Conservation (phyloP, 1,139 yeast genomes). For the Kluyveromyces sp. region DNA sequence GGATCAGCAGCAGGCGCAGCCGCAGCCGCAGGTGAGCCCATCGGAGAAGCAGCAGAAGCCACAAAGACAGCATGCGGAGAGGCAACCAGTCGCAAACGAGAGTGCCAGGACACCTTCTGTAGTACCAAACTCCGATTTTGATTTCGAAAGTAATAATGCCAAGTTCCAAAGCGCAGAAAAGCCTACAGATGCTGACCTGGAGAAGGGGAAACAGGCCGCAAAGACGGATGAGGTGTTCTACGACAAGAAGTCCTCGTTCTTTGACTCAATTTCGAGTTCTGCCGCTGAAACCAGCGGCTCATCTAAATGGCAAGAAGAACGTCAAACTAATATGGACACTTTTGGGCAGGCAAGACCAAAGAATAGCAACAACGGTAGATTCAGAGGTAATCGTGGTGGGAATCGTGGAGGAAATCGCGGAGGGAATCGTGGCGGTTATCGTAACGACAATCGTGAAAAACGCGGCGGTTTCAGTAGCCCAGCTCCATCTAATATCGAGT, state of each 20-base stretch:
- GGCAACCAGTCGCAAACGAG: not conserved
- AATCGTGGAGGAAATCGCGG: constrained; percentile 15
- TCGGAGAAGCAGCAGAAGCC: constrained; percentile 6
- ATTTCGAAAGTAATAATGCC: constrained; percentile 67
- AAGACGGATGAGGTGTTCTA: constrained; percentile 37
- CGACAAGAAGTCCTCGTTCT: constrained; percentile 68
- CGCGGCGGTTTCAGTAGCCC: not conserved
- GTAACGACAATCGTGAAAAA: not conserved
- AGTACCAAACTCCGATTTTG: constrained; percentile 43
- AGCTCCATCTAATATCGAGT: constrained; percentile 8
- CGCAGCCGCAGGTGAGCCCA: constrained; percentile 4
- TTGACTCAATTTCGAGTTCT: constrained; percentile 67
- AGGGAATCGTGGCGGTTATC: constrained; percentile 12
- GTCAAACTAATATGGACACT: constrained; percentile 50
- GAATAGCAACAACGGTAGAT: constrained; percentile 33
- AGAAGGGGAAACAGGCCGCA: constrained; percentile 9
- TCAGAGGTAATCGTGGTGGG: constrained; percentile 31
- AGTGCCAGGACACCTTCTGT: constrained; percentile 14
- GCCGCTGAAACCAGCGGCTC: constrained; percentile 33
- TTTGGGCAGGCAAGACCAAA: constrained; percentile 48
- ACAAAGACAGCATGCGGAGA: constrained; percentile 6
- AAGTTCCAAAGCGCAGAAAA: constrained; percentile 36
- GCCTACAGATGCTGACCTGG: constrained; percentile 15
- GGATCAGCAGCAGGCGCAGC: constrained; percentile 9
- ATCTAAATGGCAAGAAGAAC: constrained; percentile 60